These are phyloP conservation scores for Colletotrichum salicis DNA, from an alignment of 2,329 filamentous ascomycete genomes.

Conservation along the genomic window DNA sequence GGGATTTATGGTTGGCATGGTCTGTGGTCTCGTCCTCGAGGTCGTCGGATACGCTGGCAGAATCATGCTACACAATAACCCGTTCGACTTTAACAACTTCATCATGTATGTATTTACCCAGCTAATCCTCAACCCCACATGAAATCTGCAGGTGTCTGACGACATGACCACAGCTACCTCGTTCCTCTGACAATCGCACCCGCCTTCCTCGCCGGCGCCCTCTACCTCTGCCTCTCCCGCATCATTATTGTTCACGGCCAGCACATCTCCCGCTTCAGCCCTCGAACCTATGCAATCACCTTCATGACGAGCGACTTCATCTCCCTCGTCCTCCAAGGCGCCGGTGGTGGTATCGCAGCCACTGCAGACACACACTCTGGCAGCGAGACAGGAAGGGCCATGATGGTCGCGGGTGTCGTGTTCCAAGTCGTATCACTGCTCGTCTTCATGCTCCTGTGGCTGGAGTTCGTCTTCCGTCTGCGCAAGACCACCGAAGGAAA, in stretches of 20 bases:
- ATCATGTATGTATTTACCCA: not conserved
- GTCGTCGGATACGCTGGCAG: slow-evolving; percentile 72
- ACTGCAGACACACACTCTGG: not conserved
- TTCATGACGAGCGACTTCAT: slow-evolving; percentile 68
- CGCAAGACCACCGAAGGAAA: not conserved
- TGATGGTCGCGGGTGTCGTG: slow-evolving; percentile 2
- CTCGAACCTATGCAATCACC: slow-evolving; percentile 60
- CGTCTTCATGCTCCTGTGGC: not conserved
- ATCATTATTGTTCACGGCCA: slow-evolving; percentile 24
- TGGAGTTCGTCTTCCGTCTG: not conserved
- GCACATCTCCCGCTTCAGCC: slow-evolving; percentile 10
- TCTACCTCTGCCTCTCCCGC: slow-evolving; percentile 36
- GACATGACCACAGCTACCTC: slow-evolving; percentile 6
- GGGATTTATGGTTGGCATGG: not conserved
- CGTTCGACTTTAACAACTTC: slow-evolving; percentile 67
- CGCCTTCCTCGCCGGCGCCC: slow-evolving; percentile 33
- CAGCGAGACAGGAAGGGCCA: not conserved
- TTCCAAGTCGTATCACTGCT: not conserved
- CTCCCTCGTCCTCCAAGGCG: slow-evolving; percentile 67
- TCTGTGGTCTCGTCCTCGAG: slow-evolving; percentile 49
- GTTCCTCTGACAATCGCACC: slow-evolving; percentile 33
- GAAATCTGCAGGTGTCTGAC: not conserved
- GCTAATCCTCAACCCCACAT: too few relatives aligned
- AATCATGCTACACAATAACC: slow-evolving; percentile 65
- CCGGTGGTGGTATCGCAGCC: slow-evolving; percentile 62